Conservation (phyloP, 257 asterid genomes). For the Petunia axillaris region DNA sequence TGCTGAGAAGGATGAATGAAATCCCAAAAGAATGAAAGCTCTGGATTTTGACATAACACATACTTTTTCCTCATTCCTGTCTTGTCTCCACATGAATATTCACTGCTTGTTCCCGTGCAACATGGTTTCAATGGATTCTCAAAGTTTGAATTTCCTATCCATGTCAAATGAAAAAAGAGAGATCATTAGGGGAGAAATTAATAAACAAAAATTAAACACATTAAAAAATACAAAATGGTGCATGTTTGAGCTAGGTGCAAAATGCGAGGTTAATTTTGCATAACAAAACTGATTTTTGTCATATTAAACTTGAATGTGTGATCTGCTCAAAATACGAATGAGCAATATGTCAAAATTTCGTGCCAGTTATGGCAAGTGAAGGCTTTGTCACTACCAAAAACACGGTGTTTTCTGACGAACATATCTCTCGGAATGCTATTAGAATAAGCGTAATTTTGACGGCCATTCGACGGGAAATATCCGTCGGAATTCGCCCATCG, state of each 20-base stretch:
- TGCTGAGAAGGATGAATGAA: slow-evolving; percentile 60
- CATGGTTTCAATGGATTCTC: slow-evolving; percentile 57
- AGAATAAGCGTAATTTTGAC: too few relatives aligned
- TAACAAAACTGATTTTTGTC: too few relatives aligned
- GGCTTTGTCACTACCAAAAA: too few relatives aligned
- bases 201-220: neutral
- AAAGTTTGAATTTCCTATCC: slow-evolving; percentile 36
- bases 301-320: too few relatives aligned
- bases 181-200: neutral
- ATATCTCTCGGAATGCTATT: too few relatives aligned
- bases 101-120: slow-evolving; percentile 48
- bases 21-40: slow-evolving; percentile 64
- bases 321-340: too few relatives aligned
- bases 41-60: slow-evolving; percentile 49
- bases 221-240: neutral
- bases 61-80: slow-evolving; percentile 50
- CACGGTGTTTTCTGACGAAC: too few relatives aligned
- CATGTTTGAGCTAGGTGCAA: neutral
- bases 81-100: slow-evolving; percentile 52
- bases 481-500: too few relatives aligned
- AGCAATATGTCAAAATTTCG: too few relatives aligned
- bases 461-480: too few relatives aligned
- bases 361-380: too few relatives aligned
- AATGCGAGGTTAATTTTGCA: too few relatives aligned
- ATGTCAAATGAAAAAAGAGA: neutral